Conservation (phyloP, 169 alveolate species). For the Cryptosporidium felis region DNA sequence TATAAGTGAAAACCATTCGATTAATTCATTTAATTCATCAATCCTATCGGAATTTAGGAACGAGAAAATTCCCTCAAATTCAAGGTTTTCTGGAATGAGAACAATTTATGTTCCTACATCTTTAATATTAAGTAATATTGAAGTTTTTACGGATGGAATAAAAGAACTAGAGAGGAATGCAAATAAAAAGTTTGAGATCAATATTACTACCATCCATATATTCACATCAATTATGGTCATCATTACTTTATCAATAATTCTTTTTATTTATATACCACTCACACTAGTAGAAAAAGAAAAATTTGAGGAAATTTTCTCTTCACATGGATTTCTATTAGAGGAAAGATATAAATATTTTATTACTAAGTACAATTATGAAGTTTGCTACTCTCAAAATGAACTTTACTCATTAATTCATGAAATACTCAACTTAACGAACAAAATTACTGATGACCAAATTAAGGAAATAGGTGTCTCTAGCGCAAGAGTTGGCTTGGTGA, state of each 20-base stretch:
- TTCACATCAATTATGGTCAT: neutral
- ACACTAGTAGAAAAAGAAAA: conserved; percentile 24
- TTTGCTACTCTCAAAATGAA: neutral
- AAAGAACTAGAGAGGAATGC: conserved; percentile 42
- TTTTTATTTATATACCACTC: conserved; percentile 6
- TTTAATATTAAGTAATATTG: conserved; percentile 12
- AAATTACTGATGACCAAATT: too few relatives aligned
- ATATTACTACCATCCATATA: neutral
- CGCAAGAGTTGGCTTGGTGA: too few relatives aligned
- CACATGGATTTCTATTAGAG: neutral
- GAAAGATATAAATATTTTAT: conserved; percentile 35
- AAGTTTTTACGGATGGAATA: conserved; percentile 55
- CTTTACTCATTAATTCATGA: neutral
- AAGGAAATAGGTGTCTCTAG: too few relatives aligned
- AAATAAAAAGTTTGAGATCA: neutral
- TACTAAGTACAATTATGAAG: neutral
- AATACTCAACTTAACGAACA: neutral
- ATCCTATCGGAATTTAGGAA: neutral
- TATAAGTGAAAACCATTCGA: neutral
- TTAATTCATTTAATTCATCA: neutral
- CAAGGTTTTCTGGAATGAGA: conserved; percentile 26
- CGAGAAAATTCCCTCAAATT: neutral
- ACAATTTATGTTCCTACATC: conserved; percentile 66
- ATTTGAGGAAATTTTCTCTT: neutral
- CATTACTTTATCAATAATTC: neutral